Base-by-base conservation (phyloP, 805 yeast genomes). In the Zygosaccharomyces gambellarensis region DNA sequence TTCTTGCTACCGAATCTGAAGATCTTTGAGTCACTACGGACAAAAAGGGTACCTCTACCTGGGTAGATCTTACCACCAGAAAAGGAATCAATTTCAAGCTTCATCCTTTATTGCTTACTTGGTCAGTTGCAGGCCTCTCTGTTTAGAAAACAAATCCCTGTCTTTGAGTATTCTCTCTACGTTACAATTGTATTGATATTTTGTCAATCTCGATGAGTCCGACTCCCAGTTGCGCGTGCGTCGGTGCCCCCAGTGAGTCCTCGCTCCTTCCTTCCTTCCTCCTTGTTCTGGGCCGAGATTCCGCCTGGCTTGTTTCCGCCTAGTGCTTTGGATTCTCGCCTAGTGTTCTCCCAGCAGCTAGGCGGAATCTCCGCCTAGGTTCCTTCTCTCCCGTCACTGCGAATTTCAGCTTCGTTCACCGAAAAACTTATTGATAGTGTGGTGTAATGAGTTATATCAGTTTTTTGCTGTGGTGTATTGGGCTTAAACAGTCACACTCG, bases 31-130 rank as follows among this genome's bases (percentile, higher is more conserved):
- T 94, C 99, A 71, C 98, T 98, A 81, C 99, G 90, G 78, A 94
- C 90, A 74, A 88, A 94, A 76, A 94, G 85, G 75, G 95, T 89
- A 80, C 99, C 98, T 84, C 97, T 89, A 80, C 99, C 99, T 82
- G 99, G 99, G 95, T 92, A 94, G 84, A 94, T 92, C 82, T 92
- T 94, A 72, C 92, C 79, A 78, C 99, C 99, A 71, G 99, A 92
- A 83, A 94, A 94, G 74, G 98, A 87, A 79, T 94, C 98, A 81
- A 92, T 81, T 87, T 94, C 99, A 79, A 94, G 88, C 96, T 94
- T 94, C 99, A 94, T 94, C 80, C 70, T 76, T 48, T 45, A 39
- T 50, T 46, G 47, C 31, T 41, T 49, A 34, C 38, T 34, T 34
- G 38, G 28, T 34, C 38, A 34, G 38, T 34, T 34, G 38, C 38